A percentile compares a stretch with the other conserved stretches of the same genome.
These are phyloP conservation scores for Acanthamoeba culbertsoni DNA, from an alignment of 208 protist genomes.

Conservation along the genomic window DNA sequence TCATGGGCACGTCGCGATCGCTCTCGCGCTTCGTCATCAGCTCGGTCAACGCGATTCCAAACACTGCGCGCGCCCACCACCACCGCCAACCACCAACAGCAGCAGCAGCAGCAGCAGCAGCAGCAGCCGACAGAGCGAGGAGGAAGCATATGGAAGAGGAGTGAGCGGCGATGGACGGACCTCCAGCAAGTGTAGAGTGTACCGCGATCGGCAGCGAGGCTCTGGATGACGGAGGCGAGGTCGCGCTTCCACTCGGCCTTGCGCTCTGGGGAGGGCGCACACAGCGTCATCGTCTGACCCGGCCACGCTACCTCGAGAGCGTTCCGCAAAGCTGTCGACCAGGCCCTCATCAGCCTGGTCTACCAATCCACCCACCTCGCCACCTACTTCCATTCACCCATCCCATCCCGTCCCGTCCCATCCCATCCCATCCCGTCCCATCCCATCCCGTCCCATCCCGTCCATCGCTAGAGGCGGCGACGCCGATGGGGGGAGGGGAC, in stretches of 20 bases:
- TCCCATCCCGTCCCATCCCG: no score
- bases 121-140: background rate
- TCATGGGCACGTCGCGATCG: background rate
- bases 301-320: background rate
- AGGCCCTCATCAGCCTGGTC: background rate
- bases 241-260: conserved; percentile 29
- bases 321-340: background rate
- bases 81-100: no score
- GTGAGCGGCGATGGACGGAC: background rate
- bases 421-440: no score
- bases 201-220: background rate
- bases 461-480: background rate
- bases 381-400: no score
- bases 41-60: background rate
- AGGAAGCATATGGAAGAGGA: background rate
- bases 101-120: background rate
- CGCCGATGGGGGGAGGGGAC: background rate
- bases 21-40: background rate
- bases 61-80: no score
- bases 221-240: background rate
- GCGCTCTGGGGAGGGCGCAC: background rate
- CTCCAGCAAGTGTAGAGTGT: no score
- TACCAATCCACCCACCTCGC: no score
- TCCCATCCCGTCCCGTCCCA: no score
- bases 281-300: background rate